Base-by-base conservation (phyloP, 2,329 filamentous ascomycete species). In the Aspergillus thermomutatus region DNA sequence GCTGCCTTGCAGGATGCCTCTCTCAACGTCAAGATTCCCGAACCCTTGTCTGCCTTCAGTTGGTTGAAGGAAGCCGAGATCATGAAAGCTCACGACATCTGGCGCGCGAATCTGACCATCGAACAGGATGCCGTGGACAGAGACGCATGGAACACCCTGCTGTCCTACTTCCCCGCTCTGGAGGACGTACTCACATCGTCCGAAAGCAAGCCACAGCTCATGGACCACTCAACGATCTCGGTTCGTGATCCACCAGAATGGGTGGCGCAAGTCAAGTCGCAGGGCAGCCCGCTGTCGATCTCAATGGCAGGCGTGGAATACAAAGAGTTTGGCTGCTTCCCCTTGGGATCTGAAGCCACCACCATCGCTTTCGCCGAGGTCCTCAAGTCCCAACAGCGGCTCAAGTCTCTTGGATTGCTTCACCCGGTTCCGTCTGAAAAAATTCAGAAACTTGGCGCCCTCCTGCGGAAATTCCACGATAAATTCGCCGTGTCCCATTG, bases 11-110 rank as follows among this genome's bases (percentile, higher is more conserved):
- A 62, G 3, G 67, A 80, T 61, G 69, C 72, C 1, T 58, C 64
- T 4, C 50, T 69, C 9, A 74, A 74, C 31, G 59, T 61, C 25
- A 69, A 72, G 10, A 62, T 60, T 8, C 51, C 59, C 0, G 72
- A 79, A 55, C 78, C 78, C 11, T 66, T 80, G 3, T 74, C 77
- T 5, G 76, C 78, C 1, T 76, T 80, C 55, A 72, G 75, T 51
- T 80, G 77, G 77, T 58, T 80, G 54, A 80, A 80, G 59, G 74
- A 78, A 45, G 66, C 72, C 10, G 68, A 73, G n/a, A 71, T 77
- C 14, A 79, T 80, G 70, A 70, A 73, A 40, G 60, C 69, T 0
- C 78, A 80, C 50, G 73, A 78, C 41, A 64, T 56, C 28, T 80
- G 77, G 77, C 72, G 71, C 48, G 66, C 64, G 1, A 75, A 75